Base-by-base conservation (phyloP, 1,284 basidiomycete genomes). In the Blastosporella zonata region DNA sequence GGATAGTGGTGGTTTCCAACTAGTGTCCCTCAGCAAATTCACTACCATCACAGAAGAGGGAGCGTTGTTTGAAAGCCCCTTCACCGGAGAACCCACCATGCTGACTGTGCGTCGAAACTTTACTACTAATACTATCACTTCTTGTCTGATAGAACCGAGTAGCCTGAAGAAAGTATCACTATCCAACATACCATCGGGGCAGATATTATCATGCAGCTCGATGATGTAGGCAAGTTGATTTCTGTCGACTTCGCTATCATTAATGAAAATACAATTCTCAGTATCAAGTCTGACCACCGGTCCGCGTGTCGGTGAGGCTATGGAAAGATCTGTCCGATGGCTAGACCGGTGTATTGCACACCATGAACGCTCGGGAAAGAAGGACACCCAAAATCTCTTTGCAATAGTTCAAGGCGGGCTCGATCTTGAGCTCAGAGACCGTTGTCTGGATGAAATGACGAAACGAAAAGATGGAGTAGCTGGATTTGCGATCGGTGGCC, bases 151-250 rank as follows among this genome's bases (percentile, higher is more conserved):
- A 46, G 9, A 46, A 39, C 41, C 47, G 47, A 62, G 54, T n/a
- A 90, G 83, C 89, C 90, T 34, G 89, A 92, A 67, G 84, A 90
- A 69, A 89, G 86, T 55, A 90, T 92, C 31, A 78, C 81, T n/a
- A 84, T 87, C 58, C 88, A 92, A 62, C 90, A 93, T 60, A 74
- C 84, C 3, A 92, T 93, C 38, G 90, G 90, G 3, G 87, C 85
- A 13, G 90, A 93, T 64, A 93, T 93, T 49, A 91, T 93, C 55
- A 93, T 93, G 90, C 90, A 93, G 61, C 73, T 93, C 10, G 90
- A 93, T 62, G 90, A 93, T 67, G 91, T 93, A 45, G 90, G 88
- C 87, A 58, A 65, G 83, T 69, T 20, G 45, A 21, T 28, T 39
- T 49, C 53, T 43, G 18, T 59, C 27, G 10, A 34, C 39, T 18